A percentile compares a stretch with the other conserved stretches of the same genome.
Conservation (phyloP, 805 yeast species). For the Wickerhamiella cacticola region DNA sequence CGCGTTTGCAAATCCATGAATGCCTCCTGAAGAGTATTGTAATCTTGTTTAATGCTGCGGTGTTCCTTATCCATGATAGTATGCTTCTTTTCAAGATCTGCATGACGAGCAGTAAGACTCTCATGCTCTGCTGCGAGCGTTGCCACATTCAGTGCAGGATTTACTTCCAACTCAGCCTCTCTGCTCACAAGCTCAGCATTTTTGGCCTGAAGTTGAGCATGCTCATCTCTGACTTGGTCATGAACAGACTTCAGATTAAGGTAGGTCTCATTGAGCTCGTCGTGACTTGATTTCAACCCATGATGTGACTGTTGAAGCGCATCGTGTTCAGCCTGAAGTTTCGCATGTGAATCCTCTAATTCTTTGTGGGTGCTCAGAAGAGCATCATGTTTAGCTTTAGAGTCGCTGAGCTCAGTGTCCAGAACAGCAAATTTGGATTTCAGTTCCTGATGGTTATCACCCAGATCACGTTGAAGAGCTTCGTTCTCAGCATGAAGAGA, state of each 20-base stretch:
- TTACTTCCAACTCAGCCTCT: neutral
- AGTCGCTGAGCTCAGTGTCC: neutral
- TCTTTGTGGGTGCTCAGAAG: neutral
- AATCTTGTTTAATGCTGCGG: constrained; percentile 15
- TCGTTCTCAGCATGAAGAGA: neutral
- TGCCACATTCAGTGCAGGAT: neutral
- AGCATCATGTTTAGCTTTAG: neutral
- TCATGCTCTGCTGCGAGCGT: constrained; percentile 3
- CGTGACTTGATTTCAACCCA: neutral
- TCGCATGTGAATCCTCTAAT: neutral
- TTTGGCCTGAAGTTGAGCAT: neutral
- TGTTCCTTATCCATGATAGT: constrained; percentile 9
- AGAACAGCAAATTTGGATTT: neutral
- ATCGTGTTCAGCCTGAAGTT: neutral
- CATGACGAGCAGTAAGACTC: neutral
- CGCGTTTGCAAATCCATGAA: constrained; percentile 15
- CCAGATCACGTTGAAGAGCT: neutral
- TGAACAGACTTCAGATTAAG: neutral
- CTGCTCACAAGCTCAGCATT: neutral
- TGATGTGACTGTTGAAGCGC: neutral
- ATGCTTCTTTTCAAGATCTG: constrained; percentile 1
- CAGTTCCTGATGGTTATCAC: neutral
- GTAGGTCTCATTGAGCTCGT: neutral
- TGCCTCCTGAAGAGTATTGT: constrained; percentile 20
- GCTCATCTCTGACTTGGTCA: neutral